A percentile compares a stretch with the other conserved stretches of the same genome.
Conservation (phyloP, 2,329 filamentous ascomycete species). For the Verticillium klebahnii region DNA sequence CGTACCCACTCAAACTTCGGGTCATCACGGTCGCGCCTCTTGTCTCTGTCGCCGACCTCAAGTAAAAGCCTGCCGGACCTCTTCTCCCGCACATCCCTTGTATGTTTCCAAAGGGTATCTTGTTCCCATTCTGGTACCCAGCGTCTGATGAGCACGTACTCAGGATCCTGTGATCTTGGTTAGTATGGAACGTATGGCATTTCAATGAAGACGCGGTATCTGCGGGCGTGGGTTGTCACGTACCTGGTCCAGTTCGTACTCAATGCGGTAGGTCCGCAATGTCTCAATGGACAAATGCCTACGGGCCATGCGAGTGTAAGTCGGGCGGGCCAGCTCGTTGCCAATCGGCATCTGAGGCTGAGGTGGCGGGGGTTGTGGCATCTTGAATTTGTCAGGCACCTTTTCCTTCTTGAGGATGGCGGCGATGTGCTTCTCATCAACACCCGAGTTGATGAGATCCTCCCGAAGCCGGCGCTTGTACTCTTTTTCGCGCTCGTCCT, state of each 20-base stretch:
- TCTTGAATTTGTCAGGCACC: conserved; percentile 23
- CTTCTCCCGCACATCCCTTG: conserved; percentile 57
- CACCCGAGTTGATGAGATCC: conserved; percentile 52
- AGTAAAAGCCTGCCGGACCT: conserved; percentile 35
- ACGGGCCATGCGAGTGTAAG: conserved; percentile 61
- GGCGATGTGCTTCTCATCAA: conserved; percentile 54
- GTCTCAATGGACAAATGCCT: conserved; percentile 60
- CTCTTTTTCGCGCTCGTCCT: conserved; percentile 45
- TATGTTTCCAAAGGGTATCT: conserved; percentile 68
- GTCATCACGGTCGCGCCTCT: conserved; percentile 34
- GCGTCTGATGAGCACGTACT: conserved; percentile 68
- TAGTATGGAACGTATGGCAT: neutral
- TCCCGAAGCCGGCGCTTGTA: conserved; percentile 53
- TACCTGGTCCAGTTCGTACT: conserved; percentile 54
- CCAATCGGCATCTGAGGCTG: neutral
- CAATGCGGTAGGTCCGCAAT: conserved; percentile 47
- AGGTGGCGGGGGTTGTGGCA: neutral
- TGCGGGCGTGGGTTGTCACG: conserved; percentile 18
- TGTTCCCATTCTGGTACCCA: conserved; percentile 70
- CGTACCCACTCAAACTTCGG: conserved; percentile 52
- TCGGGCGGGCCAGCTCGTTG: conserved; percentile 33
- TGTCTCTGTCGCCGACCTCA: conserved; percentile 36
- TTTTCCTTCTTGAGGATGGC: conserved; percentile 56
- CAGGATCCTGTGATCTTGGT: conserved; percentile 46
- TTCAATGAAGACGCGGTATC: neutral